Conservation (phyloP, 345 rosid genomes). For the Camelina laxa region DNA sequence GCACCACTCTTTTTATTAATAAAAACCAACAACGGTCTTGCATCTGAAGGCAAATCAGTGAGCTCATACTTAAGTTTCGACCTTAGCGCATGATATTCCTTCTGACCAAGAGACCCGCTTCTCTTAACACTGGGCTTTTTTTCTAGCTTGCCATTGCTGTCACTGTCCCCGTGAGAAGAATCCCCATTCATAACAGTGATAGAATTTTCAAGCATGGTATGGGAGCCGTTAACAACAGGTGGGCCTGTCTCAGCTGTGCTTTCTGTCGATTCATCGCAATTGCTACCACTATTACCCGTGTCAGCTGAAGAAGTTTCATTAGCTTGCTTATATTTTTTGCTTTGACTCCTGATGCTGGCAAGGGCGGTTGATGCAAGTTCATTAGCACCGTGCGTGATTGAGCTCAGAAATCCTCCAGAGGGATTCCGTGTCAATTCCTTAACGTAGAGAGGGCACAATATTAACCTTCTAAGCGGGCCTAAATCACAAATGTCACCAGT, state of each 20-base stretch:
- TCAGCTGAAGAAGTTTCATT: slow-evolving; percentile 67
- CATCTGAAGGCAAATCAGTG: slow-evolving; percentile 75
- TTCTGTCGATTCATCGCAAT: slow-evolving; percentile 61
- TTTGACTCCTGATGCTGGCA: slow-evolving; percentile 88
- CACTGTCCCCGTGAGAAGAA: slow-evolving; percentile 48
- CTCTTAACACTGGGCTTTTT: slow-evolving; percentile 59
- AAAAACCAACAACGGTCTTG: slow-evolving; percentile 86
- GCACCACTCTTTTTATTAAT: slow-evolving; percentile 94
- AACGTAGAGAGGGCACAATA: slow-evolving; percentile 86
- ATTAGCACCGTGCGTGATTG: slow-evolving; percentile 96
- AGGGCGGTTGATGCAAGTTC: slow-evolving; percentile 93
- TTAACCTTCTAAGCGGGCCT: slow-evolving; percentile 78
- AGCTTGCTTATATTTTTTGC: slow-evolving; percentile 77
- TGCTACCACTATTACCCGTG: slow-evolving; percentile 57
- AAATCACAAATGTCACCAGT: slow-evolving; percentile 88
- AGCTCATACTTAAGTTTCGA: slow-evolving; percentile 81
- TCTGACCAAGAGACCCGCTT: slow-evolving; percentile 70
- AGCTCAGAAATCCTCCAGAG: slow-evolving; percentile 79
- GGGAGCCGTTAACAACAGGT: slow-evolving; percentile 50
- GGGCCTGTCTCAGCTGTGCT: slow-evolving; percentile 62
- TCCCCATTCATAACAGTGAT: slow-evolving; percentile 48
- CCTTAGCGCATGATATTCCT: slow-evolving; percentile 66
- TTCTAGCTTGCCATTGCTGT: slow-evolving; percentile 56
- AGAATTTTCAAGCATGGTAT: slow-evolving; percentile 55
- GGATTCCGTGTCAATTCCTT: slow-evolving; percentile 64